phyloP scores from a whole-genome alignment of 2,329 filamentous ascomycete species.

The Fusarium verrucosum region DNA sequence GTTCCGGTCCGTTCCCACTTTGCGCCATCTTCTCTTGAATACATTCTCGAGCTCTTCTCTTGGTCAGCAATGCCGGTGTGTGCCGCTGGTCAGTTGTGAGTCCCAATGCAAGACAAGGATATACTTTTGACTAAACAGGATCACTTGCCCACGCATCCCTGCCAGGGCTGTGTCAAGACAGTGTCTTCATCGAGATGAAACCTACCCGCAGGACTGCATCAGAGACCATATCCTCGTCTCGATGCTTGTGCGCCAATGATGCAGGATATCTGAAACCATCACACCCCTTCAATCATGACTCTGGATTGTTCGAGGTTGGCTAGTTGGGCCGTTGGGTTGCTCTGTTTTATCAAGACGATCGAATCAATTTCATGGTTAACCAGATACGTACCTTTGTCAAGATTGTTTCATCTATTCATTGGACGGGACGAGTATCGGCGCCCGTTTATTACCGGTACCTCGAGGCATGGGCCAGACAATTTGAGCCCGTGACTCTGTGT shows the following conservation, averaged over 20 bases:
- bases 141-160: slow-evolving; percentile 38
- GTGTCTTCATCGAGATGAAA: slow-evolving; percentile 57
- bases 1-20: slow-evolving; percentile 12
- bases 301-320: slow-evolving; percentile 6
- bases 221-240: slow-evolving; percentile 47
- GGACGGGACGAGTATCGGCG: slow-evolving; percentile 9
- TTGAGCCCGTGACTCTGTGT: neutral
- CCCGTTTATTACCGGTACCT: no score
- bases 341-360: slow-evolving; percentile 27
- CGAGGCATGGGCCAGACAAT: neutral
- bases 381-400: neutral
- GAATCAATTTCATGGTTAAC: slow-evolving; percentile 24
- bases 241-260: slow-evolving; percentile 48
- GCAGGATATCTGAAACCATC: slow-evolving; percentile 38
- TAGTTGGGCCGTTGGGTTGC: slow-evolving; percentile 16
- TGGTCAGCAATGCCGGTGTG: slow-evolving; percentile 19
- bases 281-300: slow-evolving; percentile 32
- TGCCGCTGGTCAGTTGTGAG: slow-evolving; percentile 27
- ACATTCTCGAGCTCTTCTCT: slow-evolving; percentile 4
- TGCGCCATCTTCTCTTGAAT: slow-evolving; percentile 18
- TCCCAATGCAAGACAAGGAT: slow-evolving; percentile 35
- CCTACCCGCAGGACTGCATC: slow-evolving; percentile 60
- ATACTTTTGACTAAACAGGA: slow-evolving; percentile 25
- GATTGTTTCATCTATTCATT: slow-evolving; percentile 12
- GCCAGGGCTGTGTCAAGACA: slow-evolving; percentile 40